These are phyloP conservation scores for Penicillium atrosanguineum DNA, from an alignment of 495 filamentous ascomycete genomes.

Conservation along the genomic window DNA sequence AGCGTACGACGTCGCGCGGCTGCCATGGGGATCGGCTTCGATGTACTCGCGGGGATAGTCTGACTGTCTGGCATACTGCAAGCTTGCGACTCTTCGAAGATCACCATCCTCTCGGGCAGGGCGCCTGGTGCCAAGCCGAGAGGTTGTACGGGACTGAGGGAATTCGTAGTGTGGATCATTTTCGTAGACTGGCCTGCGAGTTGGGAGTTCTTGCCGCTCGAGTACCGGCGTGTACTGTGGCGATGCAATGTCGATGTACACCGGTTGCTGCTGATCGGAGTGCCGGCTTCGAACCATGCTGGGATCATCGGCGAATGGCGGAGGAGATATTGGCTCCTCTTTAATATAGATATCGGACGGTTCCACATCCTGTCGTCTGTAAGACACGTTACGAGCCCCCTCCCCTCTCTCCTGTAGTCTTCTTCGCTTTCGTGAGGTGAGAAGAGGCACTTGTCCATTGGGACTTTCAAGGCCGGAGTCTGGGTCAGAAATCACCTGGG, in stretches of 20 bases:
- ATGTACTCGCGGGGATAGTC: slow-evolving; percentile 49
- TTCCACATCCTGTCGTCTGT: slow-evolving; percentile 28
- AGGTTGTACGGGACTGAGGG: slow-evolving; percentile 38
- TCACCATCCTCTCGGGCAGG: slow-evolving; percentile 54
- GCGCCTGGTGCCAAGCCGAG: slow-evolving; percentile 39
- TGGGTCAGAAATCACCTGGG: slow-evolving; percentile 23
- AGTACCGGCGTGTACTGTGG: slow-evolving; percentile 43
- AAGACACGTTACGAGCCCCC: slow-evolving; percentile 25
- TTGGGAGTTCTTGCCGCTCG: slow-evolving; percentile 33
- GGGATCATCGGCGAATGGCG: slow-evolving; percentile 59
- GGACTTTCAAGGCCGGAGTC: slow-evolving; percentile 38
- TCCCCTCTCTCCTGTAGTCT: slow-evolving; percentile 37
- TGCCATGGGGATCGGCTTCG: slow-evolving; percentile 42
- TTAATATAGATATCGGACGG: slow-evolving; percentile 68
- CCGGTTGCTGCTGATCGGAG: slow-evolving; percentile 37
- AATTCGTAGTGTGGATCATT: slow-evolving; percentile 35
- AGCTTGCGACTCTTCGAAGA: slow-evolving; percentile 58
- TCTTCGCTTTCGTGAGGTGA: slow-evolving; percentile 49
- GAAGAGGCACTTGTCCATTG: slow-evolving; percentile 27
- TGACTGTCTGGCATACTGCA: slow-evolving; percentile 49
- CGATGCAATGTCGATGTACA: slow-evolving; percentile 50
- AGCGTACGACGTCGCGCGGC: slow-evolving; percentile 61
- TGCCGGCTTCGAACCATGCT: slow-evolving; percentile 43
- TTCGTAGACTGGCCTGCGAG: slow-evolving; percentile 35
- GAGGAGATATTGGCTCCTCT: slow-evolving; percentile 80